phyloP scores from a whole-genome alignment of 805 yeast species.

The Scheffersomyces spartinae region DNA sequence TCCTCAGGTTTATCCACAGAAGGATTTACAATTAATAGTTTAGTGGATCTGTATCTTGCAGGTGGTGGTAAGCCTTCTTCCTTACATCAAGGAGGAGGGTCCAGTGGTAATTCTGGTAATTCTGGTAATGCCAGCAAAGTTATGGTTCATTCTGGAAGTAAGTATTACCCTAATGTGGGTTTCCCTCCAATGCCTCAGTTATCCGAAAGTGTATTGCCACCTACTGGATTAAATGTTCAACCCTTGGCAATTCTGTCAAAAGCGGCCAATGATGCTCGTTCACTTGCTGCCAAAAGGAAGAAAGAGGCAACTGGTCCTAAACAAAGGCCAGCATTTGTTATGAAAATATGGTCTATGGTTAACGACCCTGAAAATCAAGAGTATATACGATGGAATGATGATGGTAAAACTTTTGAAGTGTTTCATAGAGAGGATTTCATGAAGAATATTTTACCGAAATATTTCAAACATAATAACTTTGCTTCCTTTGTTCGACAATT shows the following conservation, averaged over 20 bases:
- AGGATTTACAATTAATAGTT: no score
- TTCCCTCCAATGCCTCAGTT: background rate
- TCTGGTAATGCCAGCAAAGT: no score
- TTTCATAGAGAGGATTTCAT: constrained; percentile 77
- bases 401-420: constrained; percentile 80
- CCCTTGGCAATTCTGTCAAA: background rate
- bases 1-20: no score
- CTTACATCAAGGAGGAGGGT: no score
- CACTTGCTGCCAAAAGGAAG: constrained; percentile 11
- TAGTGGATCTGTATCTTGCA: no score
- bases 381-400: constrained; percentile 73
- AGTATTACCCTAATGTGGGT: no score
- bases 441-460: constrained; percentile 74
- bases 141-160: no score
- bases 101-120: no score
- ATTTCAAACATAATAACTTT: constrained; percentile 91
- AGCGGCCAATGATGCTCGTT: background rate
- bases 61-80: no score
- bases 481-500: constrained; percentile 93
- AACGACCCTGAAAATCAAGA: constrained; percentile 63
- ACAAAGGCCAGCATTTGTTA: constrained; percentile 78
- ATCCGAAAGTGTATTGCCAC: constrained; percentile 1
- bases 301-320: constrained; percentile 32
- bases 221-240: background rate
- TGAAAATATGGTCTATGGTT: constrained; percentile 92